phyloP scores from a whole-genome alignment of 148 eudicot genomes.

The Persicaria maculosa region DNA sequence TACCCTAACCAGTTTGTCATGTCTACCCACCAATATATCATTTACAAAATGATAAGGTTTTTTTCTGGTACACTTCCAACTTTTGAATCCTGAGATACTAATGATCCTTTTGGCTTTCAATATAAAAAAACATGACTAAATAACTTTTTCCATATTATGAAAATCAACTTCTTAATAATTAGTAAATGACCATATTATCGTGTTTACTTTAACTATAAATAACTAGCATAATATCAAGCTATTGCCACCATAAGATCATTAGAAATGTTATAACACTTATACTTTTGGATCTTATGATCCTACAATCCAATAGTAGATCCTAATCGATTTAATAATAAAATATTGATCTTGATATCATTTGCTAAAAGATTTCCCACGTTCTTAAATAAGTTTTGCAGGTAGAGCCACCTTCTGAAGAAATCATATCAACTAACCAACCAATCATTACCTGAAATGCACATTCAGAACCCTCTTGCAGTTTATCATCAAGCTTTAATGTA shows the following conservation, averaged over 20 bases:
- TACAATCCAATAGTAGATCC: too few relatives aligned
- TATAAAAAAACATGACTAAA: not conserved
- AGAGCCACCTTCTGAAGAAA: not conserved
- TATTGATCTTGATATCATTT: too few relatives aligned
- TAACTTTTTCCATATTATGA: not conserved
- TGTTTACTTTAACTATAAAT: too few relatives aligned
- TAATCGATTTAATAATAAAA: too few relatives aligned
- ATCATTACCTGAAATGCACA: slow-evolving; percentile 76
- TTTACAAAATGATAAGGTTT: too few relatives aligned
- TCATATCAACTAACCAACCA: not conserved
- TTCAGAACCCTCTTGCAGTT: slow-evolving; percentile 85
- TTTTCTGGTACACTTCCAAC: too few relatives aligned
- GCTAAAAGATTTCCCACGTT: too few relatives aligned
- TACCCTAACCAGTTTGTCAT: not conserved
- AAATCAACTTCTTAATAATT: not conserved
- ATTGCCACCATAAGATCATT: too few relatives aligned
- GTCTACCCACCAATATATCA: not conserved
- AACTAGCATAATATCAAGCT: too few relatives aligned
- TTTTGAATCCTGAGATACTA: not conserved
- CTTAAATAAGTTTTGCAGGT: not conserved
- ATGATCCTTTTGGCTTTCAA: not conserved
- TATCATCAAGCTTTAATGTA: slow-evolving; percentile 91
- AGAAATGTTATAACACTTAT: too few relatives aligned
- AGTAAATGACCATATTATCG: not conserved
- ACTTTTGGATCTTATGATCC: too few relatives aligned